Percentiles rank a stretch among this genome's conserved stretches.
Conservation (phyloP, 305 asterid species). For the Fraxinus floribunda region DNA sequence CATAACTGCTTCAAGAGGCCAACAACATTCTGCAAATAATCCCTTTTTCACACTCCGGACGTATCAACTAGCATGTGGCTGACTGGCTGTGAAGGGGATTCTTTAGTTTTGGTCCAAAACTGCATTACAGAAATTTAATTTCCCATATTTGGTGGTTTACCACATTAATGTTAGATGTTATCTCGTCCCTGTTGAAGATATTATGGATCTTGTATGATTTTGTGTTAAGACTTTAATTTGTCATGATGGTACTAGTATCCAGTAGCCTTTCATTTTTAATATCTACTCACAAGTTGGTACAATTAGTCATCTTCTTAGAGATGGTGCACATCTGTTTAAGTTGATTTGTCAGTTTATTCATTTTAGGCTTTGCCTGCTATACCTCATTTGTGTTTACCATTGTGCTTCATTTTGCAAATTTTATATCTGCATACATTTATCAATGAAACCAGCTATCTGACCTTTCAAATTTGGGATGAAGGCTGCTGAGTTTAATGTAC, state of each 20-base stretch:
- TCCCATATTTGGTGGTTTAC: neutral
- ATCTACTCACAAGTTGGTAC: neutral
- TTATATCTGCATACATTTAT: constrained; percentile 9
- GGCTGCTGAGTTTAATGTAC: constrained; percentile 90
- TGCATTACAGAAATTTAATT: neutral
- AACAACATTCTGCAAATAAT: constrained; percentile 10
- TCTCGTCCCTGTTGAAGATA: neutral
- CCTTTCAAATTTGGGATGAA: constrained; percentile 41
- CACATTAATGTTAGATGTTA: neutral
- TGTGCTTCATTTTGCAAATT: neutral
- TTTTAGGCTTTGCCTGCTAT: neutral
- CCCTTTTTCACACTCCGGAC: constrained; percentile 4
- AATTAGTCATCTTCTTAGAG: neutral
- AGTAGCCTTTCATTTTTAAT: neutral
- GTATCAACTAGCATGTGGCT: neutral
- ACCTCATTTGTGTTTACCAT: neutral
- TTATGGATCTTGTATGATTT: neutral
- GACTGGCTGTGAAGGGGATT: constrained; percentile 6
- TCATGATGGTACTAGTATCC: neutral
- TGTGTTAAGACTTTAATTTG: neutral
- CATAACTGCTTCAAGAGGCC: constrained; percentile 12
- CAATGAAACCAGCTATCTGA: constrained; percentile 27
- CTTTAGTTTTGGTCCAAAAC: constrained; percentile 1
- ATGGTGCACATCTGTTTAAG: neutral
- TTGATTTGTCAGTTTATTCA: neutral